Base-by-base conservation (phyloP, 371 early-diverging fungal species). In the Choanephora cucurbitarum region DNA sequence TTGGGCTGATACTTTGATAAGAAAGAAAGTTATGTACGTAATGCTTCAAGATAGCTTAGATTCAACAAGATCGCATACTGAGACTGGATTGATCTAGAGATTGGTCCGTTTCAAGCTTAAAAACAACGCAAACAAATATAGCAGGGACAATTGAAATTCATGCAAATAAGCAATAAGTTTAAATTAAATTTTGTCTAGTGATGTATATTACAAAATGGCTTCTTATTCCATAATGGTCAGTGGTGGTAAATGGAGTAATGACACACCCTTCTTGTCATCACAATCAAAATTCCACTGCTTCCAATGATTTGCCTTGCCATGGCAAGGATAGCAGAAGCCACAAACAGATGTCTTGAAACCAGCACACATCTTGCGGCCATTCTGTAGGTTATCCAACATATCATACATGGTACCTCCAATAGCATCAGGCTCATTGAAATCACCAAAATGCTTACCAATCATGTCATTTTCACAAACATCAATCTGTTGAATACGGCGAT, bases 391-490 rank as follows among this genome's bases (percentile, higher is more conserved):
- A 64, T 77, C 62, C 17, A 81, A 51, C 72, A 84, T 84, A 51
- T 73, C 73, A 44, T 82, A 73, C 73, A 84, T 84, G 4, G 81
- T 72, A 14, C 79, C 80, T 14, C 81, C 78, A 72, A 84, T 82
- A 0, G 77, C 77, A 37, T 70, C 73, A 17, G 69, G 60, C 45
- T 77, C 80, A 17, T 69, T 62, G 50, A 81, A 81, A 42, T 80
- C 80, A 46, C 81, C 84, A 66, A 84, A 84, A 41, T 82, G 82
- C 28, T 84, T 84, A 18, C 80, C 84, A 66, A 84, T 79, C 76
- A 84, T 69, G 31, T 82, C 81, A 28, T 84, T 80, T 21, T 84
- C 84, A 31, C 84, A 84, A 0, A 79, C 82, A 67, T 82, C 80
- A 23, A 82, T 82, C n/a, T 82, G 82, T 37, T 84, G 84, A 44